Percentiles rank a stretch among this genome's conserved stretches.
These are phyloP conservation scores for Vanderwaltozyma tropicalis DNA, from an alignment of 805 yeast species.

Conservation along the genomic window DNA sequence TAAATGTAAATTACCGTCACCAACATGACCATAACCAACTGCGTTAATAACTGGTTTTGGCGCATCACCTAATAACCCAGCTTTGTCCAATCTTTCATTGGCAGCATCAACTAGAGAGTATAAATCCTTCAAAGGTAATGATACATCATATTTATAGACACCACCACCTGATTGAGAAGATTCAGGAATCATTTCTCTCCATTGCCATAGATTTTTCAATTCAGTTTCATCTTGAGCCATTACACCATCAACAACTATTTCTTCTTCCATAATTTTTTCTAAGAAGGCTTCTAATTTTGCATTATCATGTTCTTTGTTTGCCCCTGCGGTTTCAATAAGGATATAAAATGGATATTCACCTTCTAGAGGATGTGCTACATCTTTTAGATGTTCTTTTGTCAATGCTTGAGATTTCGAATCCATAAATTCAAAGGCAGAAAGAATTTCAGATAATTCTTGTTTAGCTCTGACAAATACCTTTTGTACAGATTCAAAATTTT, in stretches of 20 bases:
- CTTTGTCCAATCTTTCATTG: constrained; percentile 45
- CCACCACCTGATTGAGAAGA: constrained; percentile 82
- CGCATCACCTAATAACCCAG: constrained; percentile 48
- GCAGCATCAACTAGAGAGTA: constrained; percentile 76
- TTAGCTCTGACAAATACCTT: constrained; percentile 71
- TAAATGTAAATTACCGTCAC: constrained; percentile 93
- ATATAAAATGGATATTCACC: constrained; percentile 75
- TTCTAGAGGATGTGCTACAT: constrained; percentile 54
- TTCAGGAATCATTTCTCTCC: constrained; percentile 94
- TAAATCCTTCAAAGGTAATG: constrained; percentile 72
- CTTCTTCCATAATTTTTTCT: constrained; percentile 77
- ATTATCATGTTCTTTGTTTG: constrained; percentile 87
- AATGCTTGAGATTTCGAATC: constrained; percentile 59
- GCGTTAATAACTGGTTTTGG: constrained; percentile 70
- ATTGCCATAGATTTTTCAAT: constrained; percentile 71
- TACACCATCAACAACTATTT: constrained; percentile 81
- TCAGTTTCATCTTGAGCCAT: constrained; percentile 94
- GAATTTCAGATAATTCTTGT: constrained; percentile 67
- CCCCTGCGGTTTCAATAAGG: constrained; percentile 91
- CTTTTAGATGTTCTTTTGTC: constrained; percentile 49
- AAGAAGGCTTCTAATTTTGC: constrained; percentile 78
- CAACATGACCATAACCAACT: constrained; percentile 96
- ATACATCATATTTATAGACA: constrained; percentile 93
- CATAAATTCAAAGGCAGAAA: constrained; percentile 93
- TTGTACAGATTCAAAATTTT: constrained; percentile 75